Percentiles rank a stretch among this genome's conserved stretches.
phyloP scores from a whole-genome alignment of 257 asterid genomes.

The Galeopsis tetrahit region DNA sequence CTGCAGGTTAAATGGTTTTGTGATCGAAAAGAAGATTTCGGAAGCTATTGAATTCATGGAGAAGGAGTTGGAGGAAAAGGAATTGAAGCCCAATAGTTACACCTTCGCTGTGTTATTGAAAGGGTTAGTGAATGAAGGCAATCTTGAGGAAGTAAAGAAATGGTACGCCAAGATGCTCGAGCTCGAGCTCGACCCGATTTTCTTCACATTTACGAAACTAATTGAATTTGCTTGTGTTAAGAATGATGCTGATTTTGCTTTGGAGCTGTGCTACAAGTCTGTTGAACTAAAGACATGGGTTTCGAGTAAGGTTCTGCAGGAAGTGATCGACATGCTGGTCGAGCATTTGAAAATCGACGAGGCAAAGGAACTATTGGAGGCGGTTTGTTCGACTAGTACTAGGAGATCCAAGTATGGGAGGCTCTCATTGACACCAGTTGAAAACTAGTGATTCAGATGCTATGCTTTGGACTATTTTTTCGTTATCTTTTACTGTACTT shows the following conservation, averaged over 20 bases:
- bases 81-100: slow-evolving; percentile 42
- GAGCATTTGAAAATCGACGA: slow-evolving; percentile 37
- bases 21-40: slow-evolving; percentile 32
- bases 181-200: slow-evolving; percentile 36
- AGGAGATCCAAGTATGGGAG: neutral
- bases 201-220: slow-evolving; percentile 37
- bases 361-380: slow-evolving; percentile 42
- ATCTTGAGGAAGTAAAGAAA: slow-evolving; percentile 47
- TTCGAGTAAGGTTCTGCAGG: slow-evolving; percentile 30
- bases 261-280: slow-evolving; percentile 45
- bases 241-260: slow-evolving; percentile 44
- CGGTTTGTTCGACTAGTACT: slow-evolving; percentile 20
- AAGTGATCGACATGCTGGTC: slow-evolving; percentile 40
- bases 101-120: slow-evolving; percentile 49
- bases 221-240: slow-evolving; percentile 46
- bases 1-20: slow-evolving; percentile 43
- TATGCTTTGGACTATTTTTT: neutral
- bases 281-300: slow-evolving; percentile 21
- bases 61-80: slow-evolving; percentile 42
- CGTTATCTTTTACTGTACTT: neutral
- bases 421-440: slow-evolving; percentile 8
- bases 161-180: slow-evolving; percentile 45
- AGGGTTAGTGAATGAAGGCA: slow-evolving; percentile 40
- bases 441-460: neutral
- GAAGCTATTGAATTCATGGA: slow-evolving; percentile 44